Evolutionary conservation across 2,329 filamentous ascomycete genomes (phyloP).

Genomic region (Fragosphaeria purpurea): DNA sequence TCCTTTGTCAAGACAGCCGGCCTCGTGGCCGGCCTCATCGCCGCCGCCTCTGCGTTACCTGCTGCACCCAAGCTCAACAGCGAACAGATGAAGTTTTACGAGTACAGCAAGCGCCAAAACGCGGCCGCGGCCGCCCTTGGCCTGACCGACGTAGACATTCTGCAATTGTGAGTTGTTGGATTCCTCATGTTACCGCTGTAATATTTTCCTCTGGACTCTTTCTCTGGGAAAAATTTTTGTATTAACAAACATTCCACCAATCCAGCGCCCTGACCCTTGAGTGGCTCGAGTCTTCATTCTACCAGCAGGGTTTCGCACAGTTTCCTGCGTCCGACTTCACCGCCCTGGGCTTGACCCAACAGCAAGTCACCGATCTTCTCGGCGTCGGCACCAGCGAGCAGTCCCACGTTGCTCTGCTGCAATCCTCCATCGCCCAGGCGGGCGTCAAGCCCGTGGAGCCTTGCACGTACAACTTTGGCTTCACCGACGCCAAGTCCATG

Average conservation of each 20-base stretch:
- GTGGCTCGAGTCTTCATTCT: constrained; percentile 64
- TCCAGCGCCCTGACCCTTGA: constrained; percentile 60
- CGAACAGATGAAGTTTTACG: constrained; percentile 36
- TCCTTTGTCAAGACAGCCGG: constrained; percentile 34
- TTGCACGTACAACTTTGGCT: constrained; percentile 63
- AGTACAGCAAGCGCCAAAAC: constrained; percentile 40
- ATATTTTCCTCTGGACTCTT: no score
- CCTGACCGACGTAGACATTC: constrained; percentile 43
- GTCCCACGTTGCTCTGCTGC: constrained; percentile 50
- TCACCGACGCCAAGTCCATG: constrained; percentile 57
- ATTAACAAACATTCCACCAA: no score
- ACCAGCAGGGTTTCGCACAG: constrained; percentile 58
- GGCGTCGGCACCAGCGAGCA: constrained; percentile 53
- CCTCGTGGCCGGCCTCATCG: constrained; percentile 34
- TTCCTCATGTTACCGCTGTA: constrained; percentile 18
- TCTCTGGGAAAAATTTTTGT: no score
- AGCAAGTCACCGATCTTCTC: constrained; percentile 50
- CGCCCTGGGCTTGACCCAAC: constrained; percentile 46
- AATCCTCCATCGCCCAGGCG: constrained; percentile 48
- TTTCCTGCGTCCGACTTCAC: constrained; percentile 56
- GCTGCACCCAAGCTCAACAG: constrained; percentile 30
- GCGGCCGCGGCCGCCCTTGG: constrained; percentile 35
- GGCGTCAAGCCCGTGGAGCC: constrained; percentile 56
- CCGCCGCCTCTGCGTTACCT: constrained; percentile 37
- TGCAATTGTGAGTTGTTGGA: constrained; percentile 38